Evolutionary conservation across 345 rosid species (phyloP).

Genomic region (Durio zibethinus): DNA sequence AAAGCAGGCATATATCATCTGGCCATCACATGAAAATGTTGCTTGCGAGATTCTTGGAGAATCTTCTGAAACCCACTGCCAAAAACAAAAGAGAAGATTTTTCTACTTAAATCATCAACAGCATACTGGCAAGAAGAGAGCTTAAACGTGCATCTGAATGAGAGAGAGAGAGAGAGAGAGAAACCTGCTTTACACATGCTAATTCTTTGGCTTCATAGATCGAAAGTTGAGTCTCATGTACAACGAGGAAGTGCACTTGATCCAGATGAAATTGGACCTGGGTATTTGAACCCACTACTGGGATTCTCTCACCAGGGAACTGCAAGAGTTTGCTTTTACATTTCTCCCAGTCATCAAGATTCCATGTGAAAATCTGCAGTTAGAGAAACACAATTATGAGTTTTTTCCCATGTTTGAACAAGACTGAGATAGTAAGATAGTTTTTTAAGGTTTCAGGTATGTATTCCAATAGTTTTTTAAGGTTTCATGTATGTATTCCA

Average conservation of each 20-base stretch:
- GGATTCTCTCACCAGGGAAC: conserved; percentile 16
- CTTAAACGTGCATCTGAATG: not conserved
- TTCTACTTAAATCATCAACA: not conserved
- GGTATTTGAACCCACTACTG: conserved; percentile 25
- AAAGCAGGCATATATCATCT: conserved; percentile 37
- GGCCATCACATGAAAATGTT: conserved; percentile 39
- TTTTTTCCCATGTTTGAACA: not conserved
- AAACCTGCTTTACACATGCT: conserved; percentile 34
- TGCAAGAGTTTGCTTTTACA: conserved; percentile 21
- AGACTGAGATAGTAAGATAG: no score
- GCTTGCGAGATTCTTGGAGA: conserved; percentile 31
- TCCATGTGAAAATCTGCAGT: conserved; percentile 38
- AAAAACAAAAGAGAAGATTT: not conserved
- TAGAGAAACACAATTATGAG: not conserved
- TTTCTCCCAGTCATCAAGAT: conserved; percentile 34
- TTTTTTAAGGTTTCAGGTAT: no score
- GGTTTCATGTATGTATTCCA: not conserved
- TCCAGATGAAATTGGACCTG: conserved; percentile 39
- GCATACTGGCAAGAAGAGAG: not conserved
- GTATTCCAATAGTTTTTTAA: no score
- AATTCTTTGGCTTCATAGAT: conserved; percentile 31
- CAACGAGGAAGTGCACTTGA: conserved; percentile 37
- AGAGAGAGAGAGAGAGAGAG: not conserved
- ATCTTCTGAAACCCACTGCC: conserved; percentile 33
- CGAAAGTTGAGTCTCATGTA: conserved; percentile 29